Evolutionary conservation across 176 grass and related monocot species (phyloP).

Genomic region (Triticum monococcum): DNA sequence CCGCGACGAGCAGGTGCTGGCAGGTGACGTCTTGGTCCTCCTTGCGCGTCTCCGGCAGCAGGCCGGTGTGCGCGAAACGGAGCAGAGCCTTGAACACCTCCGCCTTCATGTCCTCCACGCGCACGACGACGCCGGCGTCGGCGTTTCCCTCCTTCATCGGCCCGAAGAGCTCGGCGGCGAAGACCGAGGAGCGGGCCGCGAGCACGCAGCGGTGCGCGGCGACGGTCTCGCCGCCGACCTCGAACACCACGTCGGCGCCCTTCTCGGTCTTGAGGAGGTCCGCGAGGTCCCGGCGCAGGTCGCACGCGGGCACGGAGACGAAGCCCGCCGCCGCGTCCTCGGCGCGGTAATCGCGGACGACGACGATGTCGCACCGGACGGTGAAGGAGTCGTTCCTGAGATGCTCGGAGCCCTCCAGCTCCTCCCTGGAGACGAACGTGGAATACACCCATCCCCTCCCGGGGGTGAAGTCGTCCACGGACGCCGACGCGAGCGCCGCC

Average conservation of each 20-base stretch:
- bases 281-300: not conserved
- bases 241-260: not conserved
- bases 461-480: too few relatives aligned
- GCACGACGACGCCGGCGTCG: not conserved
- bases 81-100: not conserved
- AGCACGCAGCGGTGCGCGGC: not conserved
- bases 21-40: not conserved
- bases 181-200: not conserved
- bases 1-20: not conserved
- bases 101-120: not conserved
- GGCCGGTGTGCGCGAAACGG: not conserved
- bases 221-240: not conserved
- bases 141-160: not conserved
- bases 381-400: not conserved
- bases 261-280: not conserved
- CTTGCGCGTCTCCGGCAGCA: not conserved
- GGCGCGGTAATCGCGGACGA: not conserved
- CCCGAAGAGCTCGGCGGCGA: not conserved
- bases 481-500: too few relatives aligned
- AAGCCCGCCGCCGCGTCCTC: not conserved
- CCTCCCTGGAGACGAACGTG: not conserved
- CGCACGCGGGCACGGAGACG: not conserved
- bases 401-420: not conserved
- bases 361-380: conserved; percentile 1
- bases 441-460: too few relatives aligned